Evolutionary conservation across 2,329 filamentous ascomycete genomes (phyloP), one percentile per base, ranked within the genome.

Genomic region (Graphilbum sp.): DNA sequence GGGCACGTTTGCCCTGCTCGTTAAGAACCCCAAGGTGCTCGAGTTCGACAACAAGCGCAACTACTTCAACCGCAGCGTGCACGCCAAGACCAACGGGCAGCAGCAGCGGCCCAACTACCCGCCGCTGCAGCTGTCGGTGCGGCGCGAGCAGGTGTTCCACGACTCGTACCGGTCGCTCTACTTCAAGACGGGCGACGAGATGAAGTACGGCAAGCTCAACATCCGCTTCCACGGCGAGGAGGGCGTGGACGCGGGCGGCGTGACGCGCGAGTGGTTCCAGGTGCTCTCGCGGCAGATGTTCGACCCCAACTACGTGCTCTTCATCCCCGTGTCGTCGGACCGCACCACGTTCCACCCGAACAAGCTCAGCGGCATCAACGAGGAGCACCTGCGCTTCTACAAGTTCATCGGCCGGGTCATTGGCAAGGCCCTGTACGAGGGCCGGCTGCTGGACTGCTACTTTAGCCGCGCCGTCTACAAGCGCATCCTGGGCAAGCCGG

Each of bases 31-130:
- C 20, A 98, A 96, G 67, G 92, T 98, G 4, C 67, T 98, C 12
- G 90, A 98, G 54, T 98, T 98, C 52, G 90, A 98, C 62, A 98
- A 98, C 64, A 98, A 98, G 66, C 86, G 90, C 51, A 96, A 93
- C 61, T 98, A 92, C 68, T 98, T 98, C 67, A 95, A 77, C 54
- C 81, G 90, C 43, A 87, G 85, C 51, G 78, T 98, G 11, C 90
- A 98, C 57, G 61, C 64, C 31, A 64, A 68, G 42, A 5, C 25
- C 32, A 16, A 23, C 11, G 36, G 35, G n/a, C 36, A 32, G 10
- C 72, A 72, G 50, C 70, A 69, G 42, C 77, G 86, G 32, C 75
- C 82, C 37, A 68, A 79, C 8, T 72, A 66, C 50, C 80, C 85
- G 32, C 57, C 73, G 18, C 66, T 98, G 37, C 86, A 94, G 56